Conservation (phyloP, 495 filamentous ascomycete genomes). For the Trichodelitschia bisporula region DNA sequence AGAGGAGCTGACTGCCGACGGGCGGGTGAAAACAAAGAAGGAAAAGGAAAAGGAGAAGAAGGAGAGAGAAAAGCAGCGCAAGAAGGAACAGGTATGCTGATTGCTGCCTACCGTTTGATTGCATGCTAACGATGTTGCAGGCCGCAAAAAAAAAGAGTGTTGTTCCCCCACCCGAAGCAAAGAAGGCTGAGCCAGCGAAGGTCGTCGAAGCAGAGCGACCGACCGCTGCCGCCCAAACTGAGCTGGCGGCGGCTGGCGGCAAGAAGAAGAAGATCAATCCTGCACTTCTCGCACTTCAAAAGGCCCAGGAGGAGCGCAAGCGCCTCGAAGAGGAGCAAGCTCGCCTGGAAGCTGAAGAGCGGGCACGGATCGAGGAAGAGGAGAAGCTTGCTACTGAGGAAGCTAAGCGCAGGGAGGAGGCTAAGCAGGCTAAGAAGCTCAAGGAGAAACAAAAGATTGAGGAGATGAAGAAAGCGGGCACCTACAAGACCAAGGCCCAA, state of each 20-base stretch:
- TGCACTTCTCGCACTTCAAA: conserved; percentile 60
- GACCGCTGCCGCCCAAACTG: conserved; percentile 12
- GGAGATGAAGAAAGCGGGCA: conserved; percentile 84
- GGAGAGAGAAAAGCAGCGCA: conserved; percentile 78
- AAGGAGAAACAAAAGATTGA: conserved; percentile 92
- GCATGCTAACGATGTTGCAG: conserved; percentile 11
- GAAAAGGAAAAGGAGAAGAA: conserved; percentile 91
- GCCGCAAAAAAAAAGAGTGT: conserved; percentile 45
- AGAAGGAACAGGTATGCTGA: conserved; percentile 48
- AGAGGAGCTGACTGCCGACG: conserved; percentile 32
- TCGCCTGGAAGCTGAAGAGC: conserved; percentile 42
- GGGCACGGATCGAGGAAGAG: conserved; percentile 44
- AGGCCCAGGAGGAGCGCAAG: conserved; percentile 67
- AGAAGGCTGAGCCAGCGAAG: too few species aligned
- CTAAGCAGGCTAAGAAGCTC: conserved; percentile 62
- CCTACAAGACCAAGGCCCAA: conserved; percentile 84
- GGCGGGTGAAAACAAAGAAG: conserved; percentile 72
- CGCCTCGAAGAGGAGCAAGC: conserved; percentile 50
- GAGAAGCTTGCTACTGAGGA: conserved; percentile 48
- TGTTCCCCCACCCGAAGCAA: conserved; percentile 16
- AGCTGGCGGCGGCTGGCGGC: conserved; percentile 22
- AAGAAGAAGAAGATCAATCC: conserved; percentile 87
- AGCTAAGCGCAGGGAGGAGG: conserved; percentile 44
- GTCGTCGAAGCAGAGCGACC: conserved; percentile 4
- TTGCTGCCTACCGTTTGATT: conserved; percentile 17